Base-by-base conservation (phyloP, 768 basidiomycete genomes). In the Tylopilus subfusipes region DNA sequence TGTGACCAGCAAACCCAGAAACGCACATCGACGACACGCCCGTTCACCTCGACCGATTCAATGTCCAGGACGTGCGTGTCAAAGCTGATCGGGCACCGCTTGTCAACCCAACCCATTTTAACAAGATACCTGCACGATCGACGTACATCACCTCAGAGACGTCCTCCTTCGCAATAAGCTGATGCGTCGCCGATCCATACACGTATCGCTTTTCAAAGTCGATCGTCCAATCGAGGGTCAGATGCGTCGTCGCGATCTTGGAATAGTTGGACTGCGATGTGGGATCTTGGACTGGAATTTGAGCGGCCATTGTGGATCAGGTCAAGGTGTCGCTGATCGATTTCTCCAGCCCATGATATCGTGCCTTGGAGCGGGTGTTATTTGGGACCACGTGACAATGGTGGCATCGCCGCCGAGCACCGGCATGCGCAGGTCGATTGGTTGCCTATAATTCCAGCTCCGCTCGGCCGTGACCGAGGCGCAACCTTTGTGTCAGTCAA, bases 211-310 rank as follows among this genome's bases (percentile, higher is more conserved):
- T 63, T 3, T 67, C 61, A 69, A 82, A 86, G 68, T 87, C 78
- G 64, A 88, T 66, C 0, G 67, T 70, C 85, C 83, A 85, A 47
- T 81, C 74, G 40, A 88, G 72, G 27, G 75, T 63, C 24, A 84
- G 67, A 57, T 85, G 76, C 22, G 70, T 71, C 5, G 82, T 79
- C 13, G 66, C 60, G 60, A 84, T 70, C 40, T 77, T 61, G 18
- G 65, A 63, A 63, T 82, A 85, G 72, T 86, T 86, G n/a, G 82
- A 75, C 57, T 82, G 78, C 0, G 82, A 78, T 0, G 80, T 76
- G 30, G 30, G 30, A 30, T 30, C 30, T 30, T 30, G 7, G 10
- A 5, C 10, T 4, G 30, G 10, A 30, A 70, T 22, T 25, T 36
- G 13, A n/a, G 33, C 27, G 8, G 63, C 57, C 65, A 67, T 64